A percentile compares a stretch with the other conserved stretches of the same genome.
These are phyloP conservation scores for Fraxinus greggii DNA, from an alignment of 305 asterid species.

Conservation along the genomic window DNA sequence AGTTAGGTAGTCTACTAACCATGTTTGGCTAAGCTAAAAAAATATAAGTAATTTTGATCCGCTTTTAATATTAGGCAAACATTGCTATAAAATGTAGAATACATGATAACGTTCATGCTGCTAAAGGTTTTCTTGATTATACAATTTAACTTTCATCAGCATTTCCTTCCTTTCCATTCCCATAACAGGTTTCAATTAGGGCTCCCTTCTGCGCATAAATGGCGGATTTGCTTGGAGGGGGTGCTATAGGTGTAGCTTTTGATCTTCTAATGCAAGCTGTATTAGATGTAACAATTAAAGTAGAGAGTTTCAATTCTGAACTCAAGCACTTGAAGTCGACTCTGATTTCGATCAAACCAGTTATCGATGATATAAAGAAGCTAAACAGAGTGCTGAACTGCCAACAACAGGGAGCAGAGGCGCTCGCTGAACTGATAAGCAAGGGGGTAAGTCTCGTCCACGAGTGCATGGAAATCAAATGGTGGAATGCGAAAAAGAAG, in stretches of 20 bases:
- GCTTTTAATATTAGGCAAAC: neutral
- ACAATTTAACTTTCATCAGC: neutral
- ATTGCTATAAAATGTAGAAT: neutral
- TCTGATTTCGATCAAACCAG: slow-evolving; percentile 14
- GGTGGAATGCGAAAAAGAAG: slow-evolving; percentile 22
- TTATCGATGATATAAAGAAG: slow-evolving; percentile 32
- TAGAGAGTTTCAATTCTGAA: slow-evolving; percentile 27
- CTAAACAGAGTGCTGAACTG: slow-evolving; percentile 27
- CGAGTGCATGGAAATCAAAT: slow-evolving; percentile 26
- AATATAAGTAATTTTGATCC: neutral
- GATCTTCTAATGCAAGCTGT: slow-evolving; percentile 21
- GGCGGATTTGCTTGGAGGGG: slow-evolving; percentile 29
- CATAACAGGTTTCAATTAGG: neutral
- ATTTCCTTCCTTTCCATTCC: neutral
- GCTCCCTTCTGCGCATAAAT: neutral
- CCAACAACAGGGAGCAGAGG: slow-evolving; percentile 16
- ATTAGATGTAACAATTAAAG: slow-evolving; percentile 15
- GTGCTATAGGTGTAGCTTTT: slow-evolving; percentile 37
- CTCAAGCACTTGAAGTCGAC: slow-evolving; percentile 24
- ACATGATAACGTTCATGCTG: neutral
- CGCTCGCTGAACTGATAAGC: slow-evolving; percentile 6
- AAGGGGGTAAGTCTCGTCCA: slow-evolving; percentile 27
- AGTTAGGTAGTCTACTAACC: too few relatives aligned
- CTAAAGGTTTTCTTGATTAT: neutral
- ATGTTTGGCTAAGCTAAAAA: too few relatives aligned